phyloP scores from a whole-genome alignment of 768 basidiomycete species.

The Suillus cothurnatus region DNA sequence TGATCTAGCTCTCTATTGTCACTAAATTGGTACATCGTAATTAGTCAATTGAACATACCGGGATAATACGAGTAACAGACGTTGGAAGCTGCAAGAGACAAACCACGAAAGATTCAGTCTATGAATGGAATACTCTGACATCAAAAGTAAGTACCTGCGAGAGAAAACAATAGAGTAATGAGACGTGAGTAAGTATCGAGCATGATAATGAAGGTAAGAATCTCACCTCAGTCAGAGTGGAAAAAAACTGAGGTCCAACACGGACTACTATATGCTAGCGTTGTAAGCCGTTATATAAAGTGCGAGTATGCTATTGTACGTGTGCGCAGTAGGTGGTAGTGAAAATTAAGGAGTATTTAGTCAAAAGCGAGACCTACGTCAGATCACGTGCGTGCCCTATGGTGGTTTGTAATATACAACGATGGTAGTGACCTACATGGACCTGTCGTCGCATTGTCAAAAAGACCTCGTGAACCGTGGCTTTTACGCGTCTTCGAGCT shows the following conservation, averaged over 20 bases:
- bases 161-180: neutral
- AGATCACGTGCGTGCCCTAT: neutral
- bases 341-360: neutral
- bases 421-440: neutral
- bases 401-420: too few relatives aligned
- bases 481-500: neutral
- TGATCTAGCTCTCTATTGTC: neutral
- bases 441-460: neutral
- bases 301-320: neutral
- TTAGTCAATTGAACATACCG: neutral
- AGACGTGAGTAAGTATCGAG: neutral
- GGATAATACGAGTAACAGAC: neutral
- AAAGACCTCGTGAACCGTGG: neutral
- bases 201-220: neutral
- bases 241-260: neutral
- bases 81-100: neutral
- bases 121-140: neutral
- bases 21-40: neutral
- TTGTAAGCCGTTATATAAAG: neutral
- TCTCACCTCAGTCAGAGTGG: neutral
- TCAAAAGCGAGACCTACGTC: neutral
- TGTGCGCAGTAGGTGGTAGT: neutral
- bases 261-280: neutral
- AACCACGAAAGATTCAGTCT: neutral
- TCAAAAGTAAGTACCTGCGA: neutral